Base-by-base conservation (phyloP, 768 basidiomycete species). In the Russula earlei region DNA sequence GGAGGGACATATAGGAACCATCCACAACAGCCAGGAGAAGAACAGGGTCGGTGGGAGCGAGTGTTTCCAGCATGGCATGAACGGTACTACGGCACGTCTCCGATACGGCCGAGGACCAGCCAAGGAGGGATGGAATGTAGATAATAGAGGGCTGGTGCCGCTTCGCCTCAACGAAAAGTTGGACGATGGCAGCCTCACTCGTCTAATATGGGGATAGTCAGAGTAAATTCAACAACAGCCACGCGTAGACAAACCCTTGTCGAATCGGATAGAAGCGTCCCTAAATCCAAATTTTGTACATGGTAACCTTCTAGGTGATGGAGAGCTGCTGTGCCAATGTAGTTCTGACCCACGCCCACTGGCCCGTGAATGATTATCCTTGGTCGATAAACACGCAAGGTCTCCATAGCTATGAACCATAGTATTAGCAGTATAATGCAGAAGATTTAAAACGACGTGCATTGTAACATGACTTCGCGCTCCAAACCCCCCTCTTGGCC, bases 301-400 rank as follows among this genome's bases (percentile, higher is more conserved):
- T 97, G 91, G 68, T 89, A 96, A 0, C 96, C 95, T 72, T 99
- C 96, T 19, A 99, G 72, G 67, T 94, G 85, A 72, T 98, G 93
- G 33, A 99, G 70, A 5, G 89, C 82, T 0, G 95, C 96, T 1
- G 93, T 84, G 37, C 91, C 95, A 56, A 98, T 74, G 64, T 90
- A 93, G 5, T 74, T 75, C 68, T 98, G 96, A 1, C 96, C 96
- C 88, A 95, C 90, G 11, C 95, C 94, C 12, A 53, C 48, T 12
- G 78, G 70, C 4, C 96, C 96, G 70, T 89, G 80, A 10, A 99
- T 71, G 11, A 93, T 70, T 2, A 98, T 76, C 7, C 96, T 79
- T 10, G 96, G 96, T 49, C 94, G 82, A 68, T 95, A 89, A 9
- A 98, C 79, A 12, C 94, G 81, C 22, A 96, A 70, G 2, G 85